Base-by-base conservation (phyloP, 2,329 filamentous ascomycete species). In the Pyrenochaeta sp. region DNA sequence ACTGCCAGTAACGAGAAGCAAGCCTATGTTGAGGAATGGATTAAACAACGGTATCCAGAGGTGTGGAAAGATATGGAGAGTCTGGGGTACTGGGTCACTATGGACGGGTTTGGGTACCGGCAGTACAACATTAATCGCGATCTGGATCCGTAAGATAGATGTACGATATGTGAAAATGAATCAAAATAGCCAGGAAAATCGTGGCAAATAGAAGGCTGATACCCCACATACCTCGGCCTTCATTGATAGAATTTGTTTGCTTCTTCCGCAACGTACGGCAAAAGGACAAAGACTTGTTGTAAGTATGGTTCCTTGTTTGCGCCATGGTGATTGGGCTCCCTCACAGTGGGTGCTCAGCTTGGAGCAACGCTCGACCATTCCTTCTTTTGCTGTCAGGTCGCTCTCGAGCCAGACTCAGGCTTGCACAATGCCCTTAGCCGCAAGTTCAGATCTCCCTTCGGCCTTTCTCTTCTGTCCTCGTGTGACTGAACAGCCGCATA, bases 1-100 rank as follows among this genome's bases (percentile, higher is more conserved):
- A 84, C 92, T 2, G 88, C 86, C 2, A 86, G 85, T 56, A 84
- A 85, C 58, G 83, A 84, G 51, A 84, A 87, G 68, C 92, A 95
- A 75, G 81, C 84, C 5, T 81, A 87, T 37, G 89, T 96, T 55
- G 88, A 93, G 72, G 80, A 84, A 15, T 97, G 92, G 92, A 90
- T 90, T 2, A 84, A 85, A 66, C 77, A 85, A 48, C 83, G 85
- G 43, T 92, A 91, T 75, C 88, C 90, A 0, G 81, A 85, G 9
- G 79, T 86, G 5, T 97, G 92, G 93, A 79, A 79, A 10, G 83
- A 89, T 65, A 75, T 96, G 59, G 83, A 86, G 66, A 81, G 81
- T 62, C 80, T 83, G 55, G 84, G 85, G 8, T 57, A 71, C 43
- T 70, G 63, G 62, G 66, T 71, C 3, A 75, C 73, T 1, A 69